phyloP scores from a whole-genome alignment of 495 filamentous ascomycete species.

The Penicillium ucsense region DNA sequence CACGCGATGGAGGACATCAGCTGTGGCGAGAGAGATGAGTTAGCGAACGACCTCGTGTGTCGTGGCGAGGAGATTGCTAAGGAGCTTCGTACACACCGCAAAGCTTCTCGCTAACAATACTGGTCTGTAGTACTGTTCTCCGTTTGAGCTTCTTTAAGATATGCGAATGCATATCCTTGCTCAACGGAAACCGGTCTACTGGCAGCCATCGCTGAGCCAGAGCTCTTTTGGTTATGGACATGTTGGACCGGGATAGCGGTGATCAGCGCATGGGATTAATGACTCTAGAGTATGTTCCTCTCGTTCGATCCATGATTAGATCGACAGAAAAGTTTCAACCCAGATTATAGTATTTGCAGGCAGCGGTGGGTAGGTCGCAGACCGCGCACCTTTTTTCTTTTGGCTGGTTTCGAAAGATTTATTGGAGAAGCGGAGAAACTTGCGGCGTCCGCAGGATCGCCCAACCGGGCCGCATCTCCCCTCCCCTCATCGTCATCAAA shows the following conservation, averaged over 20 bases:
- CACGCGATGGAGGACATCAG: constrained; percentile 42
- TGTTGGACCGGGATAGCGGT: not conserved
- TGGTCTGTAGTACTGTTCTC: not conserved
- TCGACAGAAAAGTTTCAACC: too few species aligned
- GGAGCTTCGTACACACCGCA: constrained; percentile 40
- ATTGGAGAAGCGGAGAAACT: constrained; percentile 3
- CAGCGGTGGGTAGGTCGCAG: too few species aligned
- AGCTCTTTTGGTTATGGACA: not conserved
- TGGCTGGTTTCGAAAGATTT: not conserved
- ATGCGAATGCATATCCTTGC: constrained; percentile 5
- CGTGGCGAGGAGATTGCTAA: not conserved
- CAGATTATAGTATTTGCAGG: too few species aligned
- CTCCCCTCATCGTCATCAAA: not conserved
- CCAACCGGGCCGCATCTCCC: constrained; percentile 4
- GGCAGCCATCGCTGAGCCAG: constrained; percentile 1
- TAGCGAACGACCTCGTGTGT: not conserved
- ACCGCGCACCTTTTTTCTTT: not conserved
- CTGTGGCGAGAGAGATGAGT: constrained; percentile 15
- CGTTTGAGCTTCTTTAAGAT: constrained; percentile 1
- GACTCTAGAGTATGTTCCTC: too few species aligned
- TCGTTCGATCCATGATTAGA: too few species aligned
- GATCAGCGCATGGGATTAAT: too few species aligned
- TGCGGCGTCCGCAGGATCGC: constrained; percentile 3
- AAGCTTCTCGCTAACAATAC: constrained; percentile 49
- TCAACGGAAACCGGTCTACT: constrained; percentile 14